Base-by-base conservation (phyloP, 2,329 filamentous ascomycete species). In the Pseudonectria buxi region DNA sequence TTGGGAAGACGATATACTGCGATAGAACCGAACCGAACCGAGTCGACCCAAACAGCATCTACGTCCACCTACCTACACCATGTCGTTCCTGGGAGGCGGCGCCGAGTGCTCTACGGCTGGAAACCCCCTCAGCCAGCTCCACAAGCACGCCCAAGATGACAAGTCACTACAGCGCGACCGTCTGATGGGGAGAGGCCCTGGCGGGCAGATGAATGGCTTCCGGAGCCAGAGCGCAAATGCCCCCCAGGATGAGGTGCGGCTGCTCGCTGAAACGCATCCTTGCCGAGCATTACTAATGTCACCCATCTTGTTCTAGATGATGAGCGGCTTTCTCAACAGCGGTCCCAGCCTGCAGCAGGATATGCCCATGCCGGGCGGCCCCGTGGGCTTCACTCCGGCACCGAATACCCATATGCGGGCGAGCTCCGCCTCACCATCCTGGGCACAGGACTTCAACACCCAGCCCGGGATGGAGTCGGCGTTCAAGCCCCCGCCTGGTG, bases 81-180 rank as follows among this genome's bases (percentile, higher is more conserved):
- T 98, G 90, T 95, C 90, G 36, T 96, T 98, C 63, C 76, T 96
- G 54, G 86, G 87, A 65, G 86, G 86, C 62, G 89, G 90, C 52
- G 85, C 90, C 52, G 92, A 96, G 69, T 98, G 92, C 74, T 96
- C 90, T 37, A 94, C 92, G 43, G 88, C 86, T 47, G 87, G 83
- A 56, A 98, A 98, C 64, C 92, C 94, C 39, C 80, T 98, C 54
- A 90, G 86, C 59, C 92, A 96, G 71, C 94, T 98, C 62, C 87
- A 89, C 46, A 98, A 98, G 65, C 89, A 95, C 63, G 86, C 92
- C 38, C 86, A 94, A 58, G 87, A 94, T 73, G 92, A 98, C 69
- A 94, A 89, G 66, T 92, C 86, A 39, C 70, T 96, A 39, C 92
- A 96, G 66, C 76, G 89, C 54, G 92, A 98, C 63, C 79, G 92